Conservation (phyloP, 2,329 filamentous ascomycete species). For the Colletotrichum cereale region DNA sequence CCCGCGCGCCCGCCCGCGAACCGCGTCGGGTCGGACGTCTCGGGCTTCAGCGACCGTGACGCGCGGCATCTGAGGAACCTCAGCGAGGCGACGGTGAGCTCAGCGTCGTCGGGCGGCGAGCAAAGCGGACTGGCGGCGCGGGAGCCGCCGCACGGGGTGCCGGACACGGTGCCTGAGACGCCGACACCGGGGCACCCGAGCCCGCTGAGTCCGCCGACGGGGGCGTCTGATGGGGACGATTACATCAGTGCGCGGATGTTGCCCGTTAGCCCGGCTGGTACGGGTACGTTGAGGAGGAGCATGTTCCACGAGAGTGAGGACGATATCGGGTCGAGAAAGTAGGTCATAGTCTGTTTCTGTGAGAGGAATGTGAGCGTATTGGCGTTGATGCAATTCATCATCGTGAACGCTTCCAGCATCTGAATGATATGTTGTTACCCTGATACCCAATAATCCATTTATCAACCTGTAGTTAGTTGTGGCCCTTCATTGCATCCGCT, state of each 20-base stretch:
- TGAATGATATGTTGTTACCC: not conserved
- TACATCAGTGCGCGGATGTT: constrained; percentile 44
- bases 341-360: not conserved
- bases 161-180: constrained; percentile 34
- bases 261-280: constrained; percentile 36
- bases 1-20: constrained; percentile 20
- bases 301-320: constrained; percentile 58
- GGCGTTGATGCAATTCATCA: not conserved
- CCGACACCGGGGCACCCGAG: constrained; percentile 32
- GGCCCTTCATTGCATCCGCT: not conserved
- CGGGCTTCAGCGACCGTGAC: constrained; percentile 56
- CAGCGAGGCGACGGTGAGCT: constrained; percentile 57
- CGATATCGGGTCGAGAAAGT: constrained; percentile 45
- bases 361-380: not conserved
- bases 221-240: constrained; percentile 44
- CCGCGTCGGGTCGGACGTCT: constrained; percentile 54
- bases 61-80: constrained; percentile 55
- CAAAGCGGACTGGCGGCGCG: not conserved
- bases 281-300: constrained; percentile 51
- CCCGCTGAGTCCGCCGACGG: constrained; percentile 46
- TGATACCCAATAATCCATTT: not conserved
- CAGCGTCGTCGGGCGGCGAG: constrained; percentile 39
- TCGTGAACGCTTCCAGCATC: not conserved
- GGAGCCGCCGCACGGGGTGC: constrained; percentile 12
- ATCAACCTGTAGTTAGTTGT: no score